These are phyloP conservation scores for Rhizopogon parksii DNA, from an alignment of 1,284 basidiomycete genomes.

Conservation along the genomic window DNA sequence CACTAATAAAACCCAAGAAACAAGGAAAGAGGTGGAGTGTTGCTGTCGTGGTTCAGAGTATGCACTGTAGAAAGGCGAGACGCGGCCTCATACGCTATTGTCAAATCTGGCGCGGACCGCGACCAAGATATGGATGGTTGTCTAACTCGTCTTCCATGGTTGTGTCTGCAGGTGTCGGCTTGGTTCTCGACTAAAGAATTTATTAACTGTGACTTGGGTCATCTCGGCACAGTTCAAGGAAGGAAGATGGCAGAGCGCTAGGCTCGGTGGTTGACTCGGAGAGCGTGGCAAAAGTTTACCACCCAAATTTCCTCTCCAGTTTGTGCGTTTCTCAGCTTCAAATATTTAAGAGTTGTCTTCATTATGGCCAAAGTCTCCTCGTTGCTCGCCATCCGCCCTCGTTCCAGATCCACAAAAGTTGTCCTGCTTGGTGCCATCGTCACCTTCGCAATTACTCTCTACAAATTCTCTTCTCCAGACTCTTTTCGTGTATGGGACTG, in stretches of 20 bases:
- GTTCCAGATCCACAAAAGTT: conserved; percentile 18
- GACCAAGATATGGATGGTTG: too few relatives aligned
- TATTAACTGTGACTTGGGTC: too few relatives aligned
- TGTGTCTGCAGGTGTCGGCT: too few relatives aligned
- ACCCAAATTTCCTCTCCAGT: not conserved
- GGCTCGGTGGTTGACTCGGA: too few relatives aligned
- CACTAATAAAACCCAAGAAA: too few relatives aligned
- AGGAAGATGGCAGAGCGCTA: not conserved
- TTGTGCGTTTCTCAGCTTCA: not conserved
- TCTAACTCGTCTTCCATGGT: too few relatives aligned
- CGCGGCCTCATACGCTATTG: too few relatives aligned
- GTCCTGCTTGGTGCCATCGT: conserved; percentile 18
- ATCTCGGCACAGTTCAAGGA: not conserved
- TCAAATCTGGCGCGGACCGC: too few relatives aligned
- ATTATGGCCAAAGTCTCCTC: conserved; percentile 9
- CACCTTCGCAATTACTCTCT: conserved; percentile 17
- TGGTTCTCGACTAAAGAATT: too few relatives aligned
- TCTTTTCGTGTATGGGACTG: conserved; percentile 14
- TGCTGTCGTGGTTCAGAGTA: too few relatives aligned
- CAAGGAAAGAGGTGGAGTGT: too few relatives aligned
- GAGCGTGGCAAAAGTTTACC: not conserved
- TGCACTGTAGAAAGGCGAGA: too few relatives aligned
- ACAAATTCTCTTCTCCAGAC: conserved; percentile 19
- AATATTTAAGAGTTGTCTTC: not conserved
- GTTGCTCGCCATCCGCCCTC: conserved; percentile 16